phyloP scores from a whole-genome alignment of 805 yeast genomes.

The Candida yuanshanica region DNA sequence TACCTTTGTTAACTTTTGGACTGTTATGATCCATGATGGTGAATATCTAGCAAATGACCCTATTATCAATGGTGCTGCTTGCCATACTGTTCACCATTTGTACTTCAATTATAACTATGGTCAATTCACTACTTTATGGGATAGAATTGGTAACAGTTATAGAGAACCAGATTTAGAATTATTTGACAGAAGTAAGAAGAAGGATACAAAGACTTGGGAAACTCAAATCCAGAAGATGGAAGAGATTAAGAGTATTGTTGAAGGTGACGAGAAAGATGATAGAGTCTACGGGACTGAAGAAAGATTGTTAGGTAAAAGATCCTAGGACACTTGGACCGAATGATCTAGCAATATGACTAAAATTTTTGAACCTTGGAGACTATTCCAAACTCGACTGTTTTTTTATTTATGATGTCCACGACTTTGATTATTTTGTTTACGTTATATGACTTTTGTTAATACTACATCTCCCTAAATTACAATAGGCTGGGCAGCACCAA shows the following conservation, averaged over 20 bases:
- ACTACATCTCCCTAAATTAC: too few species aligned
- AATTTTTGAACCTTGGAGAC: too few species aligned
- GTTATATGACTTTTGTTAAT: too few species aligned
- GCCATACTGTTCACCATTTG: conserved; percentile 94
- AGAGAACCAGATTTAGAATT: conserved; percentile 87
- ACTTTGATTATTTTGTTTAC: background rate
- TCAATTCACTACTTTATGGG: conserved; percentile 98
- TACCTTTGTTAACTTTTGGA: conserved; percentile 94
- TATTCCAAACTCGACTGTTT: too few species aligned
- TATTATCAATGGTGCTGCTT: conserved; percentile 93
- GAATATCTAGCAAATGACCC: conserved; percentile 92
- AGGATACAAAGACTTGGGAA: conserved; percentile 58
- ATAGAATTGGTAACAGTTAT: conserved; percentile 89
- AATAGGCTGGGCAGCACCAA: too few species aligned
- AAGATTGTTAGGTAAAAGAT: background rate
- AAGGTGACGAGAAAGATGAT: conserved; percentile 66
- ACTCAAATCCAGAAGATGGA: conserved; percentile 74
- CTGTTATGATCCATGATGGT: conserved; percentile 98
- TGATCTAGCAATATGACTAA: too few species aligned
- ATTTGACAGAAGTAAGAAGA: conserved; percentile 58
- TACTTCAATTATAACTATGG: conserved; percentile 98
- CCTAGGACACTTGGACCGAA: background rate
- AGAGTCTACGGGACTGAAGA: conserved; percentile 65
- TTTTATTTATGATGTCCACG: background rate
- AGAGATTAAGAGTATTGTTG: conserved; percentile 68